Percentiles rank a stretch among this genome's conserved stretches.
These are phyloP conservation scores for Cordyceps javanica DNA, from an alignment of 2,329 filamentous ascomycete genomes.

Conservation along the genomic window DNA sequence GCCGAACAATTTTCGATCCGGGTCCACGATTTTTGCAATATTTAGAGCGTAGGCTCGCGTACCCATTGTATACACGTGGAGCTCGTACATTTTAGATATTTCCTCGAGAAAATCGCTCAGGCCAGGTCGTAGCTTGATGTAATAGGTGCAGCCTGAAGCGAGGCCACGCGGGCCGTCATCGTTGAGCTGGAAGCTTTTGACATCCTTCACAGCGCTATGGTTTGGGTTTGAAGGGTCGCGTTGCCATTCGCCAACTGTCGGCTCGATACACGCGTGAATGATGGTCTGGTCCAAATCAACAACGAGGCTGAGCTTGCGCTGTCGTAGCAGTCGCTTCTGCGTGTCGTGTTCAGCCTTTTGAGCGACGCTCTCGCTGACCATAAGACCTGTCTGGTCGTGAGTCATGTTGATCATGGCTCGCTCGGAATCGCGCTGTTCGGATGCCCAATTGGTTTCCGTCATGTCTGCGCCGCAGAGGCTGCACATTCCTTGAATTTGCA, in stretches of 20 bases:
- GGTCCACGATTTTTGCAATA: slow-evolving; percentile 90
- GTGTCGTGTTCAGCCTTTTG: slow-evolving; percentile 76
- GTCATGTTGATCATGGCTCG: slow-evolving; percentile 93
- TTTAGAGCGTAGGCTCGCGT: slow-evolving; percentile 92
- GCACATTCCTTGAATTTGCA: slow-evolving; percentile 88
- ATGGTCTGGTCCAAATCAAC: slow-evolving; percentile 98
- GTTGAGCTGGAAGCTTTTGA: slow-evolving; percentile 78
- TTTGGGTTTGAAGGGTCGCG: slow-evolving; percentile 83
- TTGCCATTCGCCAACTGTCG: slow-evolving; percentile 94
- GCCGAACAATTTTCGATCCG: slow-evolving; percentile 80
- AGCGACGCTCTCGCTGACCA: slow-evolving; percentile 78
- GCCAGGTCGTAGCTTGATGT: slow-evolving; percentile 94
- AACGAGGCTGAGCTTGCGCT: slow-evolving; percentile 83
- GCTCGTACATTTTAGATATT: slow-evolving; percentile 76
- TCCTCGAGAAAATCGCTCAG: slow-evolving; percentile 72
- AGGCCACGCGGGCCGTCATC: slow-evolving; percentile 73
- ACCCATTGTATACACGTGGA: slow-evolving; percentile 99
- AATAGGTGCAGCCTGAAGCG: slow-evolving; percentile 80
- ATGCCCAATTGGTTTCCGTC: slow-evolving; percentile 83
- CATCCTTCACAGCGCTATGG: slow-evolving; percentile 81
- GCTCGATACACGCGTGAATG: slow-evolving; percentile 95
- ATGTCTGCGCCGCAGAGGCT: slow-evolving; percentile 93
- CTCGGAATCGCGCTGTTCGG: slow-evolving; percentile 68
- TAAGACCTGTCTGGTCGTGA: slow-evolving; percentile 82
- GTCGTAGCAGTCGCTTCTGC: slow-evolving; percentile 72